These are phyloP conservation scores for Diutina siamensis DNA, from an alignment of 1,139 yeast genomes.

Conservation along the genomic window DNA sequence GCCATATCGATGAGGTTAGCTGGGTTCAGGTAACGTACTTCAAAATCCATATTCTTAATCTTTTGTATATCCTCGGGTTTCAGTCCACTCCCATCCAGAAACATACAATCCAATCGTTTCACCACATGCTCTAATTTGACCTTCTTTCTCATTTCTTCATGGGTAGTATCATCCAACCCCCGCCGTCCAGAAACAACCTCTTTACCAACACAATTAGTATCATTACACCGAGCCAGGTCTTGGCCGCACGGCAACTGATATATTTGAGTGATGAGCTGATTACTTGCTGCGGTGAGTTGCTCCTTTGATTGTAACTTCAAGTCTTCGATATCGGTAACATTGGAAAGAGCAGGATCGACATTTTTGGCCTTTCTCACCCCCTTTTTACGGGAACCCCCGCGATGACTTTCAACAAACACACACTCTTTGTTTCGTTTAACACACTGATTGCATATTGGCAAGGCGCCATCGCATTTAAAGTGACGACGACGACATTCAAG, in stretches of 20 bases:
- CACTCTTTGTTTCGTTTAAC: constrained; percentile 20
- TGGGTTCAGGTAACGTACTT: constrained; percentile 5
- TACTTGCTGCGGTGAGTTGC: background rate
- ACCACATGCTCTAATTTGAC: background rate
- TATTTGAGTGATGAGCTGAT: background rate
- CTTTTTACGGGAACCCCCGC: constrained; percentile 41
- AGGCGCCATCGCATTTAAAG: constrained; percentile 34
- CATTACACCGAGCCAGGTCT: background rate
- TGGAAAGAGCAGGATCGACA: background rate
- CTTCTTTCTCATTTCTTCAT: background rate
- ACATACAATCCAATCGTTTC: constrained; percentile 3
- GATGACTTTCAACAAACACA: constrained; percentile 33
- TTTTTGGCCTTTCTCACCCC: constrained; percentile 20
- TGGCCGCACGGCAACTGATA: background rate
- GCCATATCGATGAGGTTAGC: constrained; percentile 6
- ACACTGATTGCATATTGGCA: constrained; percentile 35
- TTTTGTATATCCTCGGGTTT: background rate
- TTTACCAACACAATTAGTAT: background rate
- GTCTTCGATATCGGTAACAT: constrained; percentile 11
- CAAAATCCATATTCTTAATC: constrained; percentile 7
- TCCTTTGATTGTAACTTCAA: background rate
- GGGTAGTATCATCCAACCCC: background rate
- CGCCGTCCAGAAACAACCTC: background rate
- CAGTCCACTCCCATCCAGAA: background rate
- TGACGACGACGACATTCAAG: constrained; percentile 38